Evolutionary conservation across 768 basidiomycete species (phyloP), one percentile per base, ranked within the genome.

Genomic region (Tremella mesenterica): DNA sequence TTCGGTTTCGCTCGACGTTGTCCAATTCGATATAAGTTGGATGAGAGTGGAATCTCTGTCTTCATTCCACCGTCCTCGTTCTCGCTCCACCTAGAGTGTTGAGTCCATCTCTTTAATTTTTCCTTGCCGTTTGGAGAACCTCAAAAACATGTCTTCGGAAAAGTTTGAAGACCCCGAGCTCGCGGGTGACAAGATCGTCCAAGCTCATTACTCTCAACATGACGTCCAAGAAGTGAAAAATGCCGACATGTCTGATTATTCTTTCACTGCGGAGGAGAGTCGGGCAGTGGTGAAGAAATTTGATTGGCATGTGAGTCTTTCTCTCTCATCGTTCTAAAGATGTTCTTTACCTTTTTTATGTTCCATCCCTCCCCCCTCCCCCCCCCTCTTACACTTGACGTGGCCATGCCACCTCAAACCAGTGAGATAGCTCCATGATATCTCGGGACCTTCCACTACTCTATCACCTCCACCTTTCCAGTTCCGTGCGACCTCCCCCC

Each of bases 261-360:
- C 50, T n/a, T 63, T 44, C 38, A 63, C 61, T 13, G 52, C 31
- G 7, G 61, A 50, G 23, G 61, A 63, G 44, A 53, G 47, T 39
- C 20, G 27, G 20, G 12, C 29, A 3, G 1, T 63, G 21, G 52
- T 51, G 8, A 38, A 53, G 20, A 54, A 49, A 38, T 43, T 54
- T 36, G 53, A 54, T 28, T 43, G 20, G 39, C 53, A 49, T 20
- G 51, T 52, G 43, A 44, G 51, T 52, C 12, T 20, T 5, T 5
- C 6, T n/a, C n/a, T 13, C 13, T 23, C 9, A 10, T 12, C 26
- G n/a, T n/a, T n/a, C n/a, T n/a, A n/a, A n/a, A n/a, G n/a, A n/a
- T n/a, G n/a, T n/a, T n/a, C n/a, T n/a, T n/a, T n/a, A n/a, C n/a
- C n/a, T 36, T 36, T 18, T 18, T 36, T 36, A 10, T 36, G 33